Evolutionary conservation across 2,329 filamentous ascomycete species (phyloP).

Genomic region (Aspergillus jensenii): DNA sequence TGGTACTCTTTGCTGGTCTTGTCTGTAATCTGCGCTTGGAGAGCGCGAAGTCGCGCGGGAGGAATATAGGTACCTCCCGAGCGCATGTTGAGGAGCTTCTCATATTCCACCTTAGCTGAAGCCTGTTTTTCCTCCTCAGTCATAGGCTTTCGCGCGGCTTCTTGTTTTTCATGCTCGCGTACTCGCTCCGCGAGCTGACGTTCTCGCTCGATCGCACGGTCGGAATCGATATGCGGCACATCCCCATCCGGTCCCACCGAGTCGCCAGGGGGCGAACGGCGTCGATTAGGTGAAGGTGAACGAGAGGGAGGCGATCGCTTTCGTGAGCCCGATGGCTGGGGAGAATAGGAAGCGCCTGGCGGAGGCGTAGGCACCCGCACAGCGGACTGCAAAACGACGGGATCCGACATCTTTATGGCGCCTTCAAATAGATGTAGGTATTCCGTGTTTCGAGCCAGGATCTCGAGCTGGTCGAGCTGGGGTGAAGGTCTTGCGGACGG

Average conservation of each 20-base stretch:
- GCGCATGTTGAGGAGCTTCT: slow-evolving; percentile 86
- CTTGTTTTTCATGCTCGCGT: slow-evolving; percentile 51
- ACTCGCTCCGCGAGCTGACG: slow-evolving; percentile 54
- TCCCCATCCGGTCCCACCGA: slow-evolving; percentile 34
- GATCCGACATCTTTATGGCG: slow-evolving; percentile 40
- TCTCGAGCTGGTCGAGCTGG: slow-evolving; percentile 8
- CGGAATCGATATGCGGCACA: slow-evolving; percentile 51
- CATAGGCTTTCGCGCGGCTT: slow-evolving; percentile 51
- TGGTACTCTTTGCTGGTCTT: slow-evolving; percentile 96
- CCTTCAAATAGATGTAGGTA: background rate
- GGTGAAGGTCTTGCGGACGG: slow-evolving; percentile 11
- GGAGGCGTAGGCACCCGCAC: slow-evolving; percentile 61
- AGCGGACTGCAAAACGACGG: slow-evolving; percentile 53
- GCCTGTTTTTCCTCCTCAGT: slow-evolving; percentile 83
- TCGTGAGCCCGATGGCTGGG: slow-evolving; percentile 51
- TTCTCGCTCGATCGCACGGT: slow-evolving; percentile 51
- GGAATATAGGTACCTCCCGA: slow-evolving; percentile 97
- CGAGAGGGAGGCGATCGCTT: slow-evolving; percentile 58
- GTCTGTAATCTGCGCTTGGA: slow-evolving; percentile 96
- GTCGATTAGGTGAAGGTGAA: slow-evolving; percentile 53
- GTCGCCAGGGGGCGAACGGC: slow-evolving; percentile 46
- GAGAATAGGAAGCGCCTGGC: slow-evolving; percentile 48
- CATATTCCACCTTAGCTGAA: slow-evolving; percentile 86
- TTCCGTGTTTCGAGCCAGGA: background rate
- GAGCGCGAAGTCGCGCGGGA: slow-evolving; percentile 80